These are phyloP conservation scores for Saturnispora ahearnii DNA, from an alignment of 805 yeast genomes.

Conservation along the genomic window DNA sequence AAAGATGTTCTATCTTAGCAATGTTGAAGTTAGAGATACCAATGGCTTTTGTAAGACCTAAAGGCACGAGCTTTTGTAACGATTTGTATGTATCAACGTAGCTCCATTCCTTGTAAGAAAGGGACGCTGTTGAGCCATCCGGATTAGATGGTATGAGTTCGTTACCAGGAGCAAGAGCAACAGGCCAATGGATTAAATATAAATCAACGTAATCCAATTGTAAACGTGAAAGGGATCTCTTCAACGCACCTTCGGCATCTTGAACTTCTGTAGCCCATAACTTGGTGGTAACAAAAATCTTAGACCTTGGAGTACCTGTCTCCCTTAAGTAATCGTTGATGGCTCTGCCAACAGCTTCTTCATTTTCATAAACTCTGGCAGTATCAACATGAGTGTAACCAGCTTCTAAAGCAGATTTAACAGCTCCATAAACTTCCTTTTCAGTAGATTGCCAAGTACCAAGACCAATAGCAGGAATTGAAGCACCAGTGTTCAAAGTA, in stretches of 20 bases:
- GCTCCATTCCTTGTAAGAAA: constrained; percentile 23
- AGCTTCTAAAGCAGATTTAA: constrained; percentile 47
- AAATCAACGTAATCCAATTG: constrained; percentile 56
- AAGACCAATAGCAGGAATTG: constrained; percentile 15
- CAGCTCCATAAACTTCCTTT: constrained; percentile 48
- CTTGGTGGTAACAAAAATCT: constrained; percentile 57
- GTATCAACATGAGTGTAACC: constrained; percentile 77
- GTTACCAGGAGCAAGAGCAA: constrained; percentile 33
- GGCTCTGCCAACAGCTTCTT: constrained; percentile 50
- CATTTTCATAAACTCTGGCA: constrained; percentile 62
- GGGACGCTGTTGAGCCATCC: constrained; percentile 29
- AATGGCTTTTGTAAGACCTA: constrained; percentile 52
- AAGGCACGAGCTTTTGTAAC: constrained; percentile 48
- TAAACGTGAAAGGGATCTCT: constrained; percentile 41
- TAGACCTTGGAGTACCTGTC: constrained; percentile 48
- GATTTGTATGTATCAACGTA: constrained; percentile 56
- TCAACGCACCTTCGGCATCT: constrained; percentile 39
- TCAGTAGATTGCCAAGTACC: constrained; percentile 17
- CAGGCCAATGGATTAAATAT: constrained; percentile 63
- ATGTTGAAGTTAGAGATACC: constrained; percentile 75
- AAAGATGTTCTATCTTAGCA: constrained; percentile 42
- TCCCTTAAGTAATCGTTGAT: constrained; percentile 36
- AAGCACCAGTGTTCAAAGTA: constrained; percentile 11
- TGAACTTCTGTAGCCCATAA: constrained; percentile 38
- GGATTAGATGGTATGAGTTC: constrained; percentile 28